Evolutionary conservation across 2,329 filamentous ascomycete genomes (phyloP), one percentile per base, ranked within the genome.

Genomic region (Venturia aucupariae): DNA sequence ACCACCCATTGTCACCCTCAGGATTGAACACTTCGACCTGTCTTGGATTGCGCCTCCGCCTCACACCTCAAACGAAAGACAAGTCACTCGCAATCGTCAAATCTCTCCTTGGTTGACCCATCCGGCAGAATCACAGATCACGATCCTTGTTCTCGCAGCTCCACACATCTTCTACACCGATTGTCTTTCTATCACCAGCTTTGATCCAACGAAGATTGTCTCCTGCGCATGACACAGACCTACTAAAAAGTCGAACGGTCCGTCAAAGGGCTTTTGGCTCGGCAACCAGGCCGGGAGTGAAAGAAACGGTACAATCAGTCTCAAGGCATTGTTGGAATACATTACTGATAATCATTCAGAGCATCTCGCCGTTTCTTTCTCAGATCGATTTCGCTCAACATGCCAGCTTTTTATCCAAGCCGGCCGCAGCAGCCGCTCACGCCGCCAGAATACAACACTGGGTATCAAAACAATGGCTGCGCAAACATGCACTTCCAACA

Each of bases 351-450:
- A 62, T 32, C 41, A 24, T 32, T n/a, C 13, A 15, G 30, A 63
- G 62, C 35, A n/a, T 57, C 17, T n/a, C 38, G 32, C 74, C 76
- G 75, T 79, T 79, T 77, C 75, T 75, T 76, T 71, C 70, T 72
- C 74, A 69, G 72, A 71, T 27, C 35, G 32, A 41, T 68, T 69
- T 68, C 68, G 68, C 67, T 68, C 68, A 76, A 69, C 72, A 82
- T 82, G 80, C 79, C 80, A 69, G 78, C 78, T 70, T 81, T 81
- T 72, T 81, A 81, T 70, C 72, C 75, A 67, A 71, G 76, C 73
- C 74, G 75, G 63, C 72, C 75, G 67, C 73, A 75, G 66, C 72
- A 79, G 60, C 78, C 78, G 67, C 75, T 80, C 66, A 81, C 80
- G 61, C 80, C 80, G 13, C 80, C 79, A 66, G 79, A 81, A 69